Base-by-base conservation (phyloP, 2,329 filamentous ascomycete genomes). In the Bertia moriformis region DNA sequence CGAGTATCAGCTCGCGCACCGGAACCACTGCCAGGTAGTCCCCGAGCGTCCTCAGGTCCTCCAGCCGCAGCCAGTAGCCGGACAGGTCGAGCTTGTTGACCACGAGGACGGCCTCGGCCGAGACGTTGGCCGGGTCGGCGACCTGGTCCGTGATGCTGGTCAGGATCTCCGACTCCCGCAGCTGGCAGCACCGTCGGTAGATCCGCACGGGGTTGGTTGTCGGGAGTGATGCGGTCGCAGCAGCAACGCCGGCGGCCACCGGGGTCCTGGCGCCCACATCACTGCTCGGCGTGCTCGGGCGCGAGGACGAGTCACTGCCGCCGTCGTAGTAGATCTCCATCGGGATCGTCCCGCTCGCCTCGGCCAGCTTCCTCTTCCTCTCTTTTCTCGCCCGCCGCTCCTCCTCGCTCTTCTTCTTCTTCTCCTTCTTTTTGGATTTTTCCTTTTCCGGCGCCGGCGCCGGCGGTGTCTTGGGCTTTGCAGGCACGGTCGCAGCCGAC, bases 1-100 rank as follows among this genome's bases (percentile, higher is more conserved):
- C 88, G 40, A 96, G 61, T 4, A 91, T 67, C 0, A 98, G 61
- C 50, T 93, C 86, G 47, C 83, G 81, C 2, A 96, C 79, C 0
- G 91, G 89, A 0, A 96, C 89, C 4, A 98, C 78, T 3, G 91
- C 89, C 32, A 98, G 67, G 67, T 91, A 98, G 54, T 98, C 91
- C 38, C 88, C 86, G 2, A 98, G 67, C 0, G 89, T 94, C 38
- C 88, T 60, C 18, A 94, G 69, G 53, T 98, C 91, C 2, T 81
- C 72, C 36, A 93, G 60, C 43, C 89, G 82, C 60, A 98, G 70
- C 54, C 79, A 78, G 45, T 91, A 93, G 14, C 83, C 83, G 1
- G 82, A 87, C 17, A 96, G 66, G 53, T 96, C 84, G 5, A 98
- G 64, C 53, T 79, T 84, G 40, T 77, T 74, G 2, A 96, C 82